A percentile compares a stretch with the other conserved stretches of the same genome.
Conservation (phyloP, 78 protist species). For the Dictyostelium purpureum region DNA sequence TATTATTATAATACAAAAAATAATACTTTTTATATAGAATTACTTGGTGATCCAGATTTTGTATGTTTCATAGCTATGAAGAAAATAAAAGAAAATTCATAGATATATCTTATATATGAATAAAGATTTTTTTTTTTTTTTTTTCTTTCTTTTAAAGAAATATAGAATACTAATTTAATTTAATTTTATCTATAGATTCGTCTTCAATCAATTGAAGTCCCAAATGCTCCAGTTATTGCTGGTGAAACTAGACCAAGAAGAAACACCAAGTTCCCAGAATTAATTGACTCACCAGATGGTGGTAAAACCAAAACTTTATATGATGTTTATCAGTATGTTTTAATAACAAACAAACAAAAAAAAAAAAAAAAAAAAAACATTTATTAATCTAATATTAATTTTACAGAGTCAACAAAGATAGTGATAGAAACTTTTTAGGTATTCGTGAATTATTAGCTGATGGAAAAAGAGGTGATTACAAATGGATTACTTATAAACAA, state of each 20-base stretch:
- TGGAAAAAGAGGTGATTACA: constrained; percentile 71
- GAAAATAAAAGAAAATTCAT: not conserved
- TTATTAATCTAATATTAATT: not conserved
- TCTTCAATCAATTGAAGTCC: constrained; percentile 18
- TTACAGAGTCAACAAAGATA: constrained; percentile 25
- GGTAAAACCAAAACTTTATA: constrained; percentile 40
- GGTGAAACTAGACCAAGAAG: constrained; percentile 71
- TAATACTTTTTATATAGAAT: not conserved
- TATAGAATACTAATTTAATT: not conserved
- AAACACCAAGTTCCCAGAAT: constrained; percentile 48
- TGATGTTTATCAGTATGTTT: constrained; percentile 58
- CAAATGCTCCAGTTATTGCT: not conserved
- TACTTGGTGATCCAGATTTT: not conserved
- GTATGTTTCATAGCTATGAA: not conserved
- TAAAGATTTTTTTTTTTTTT: not conserved
- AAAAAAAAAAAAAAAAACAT: not conserved
- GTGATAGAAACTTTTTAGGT: constrained; percentile 50
- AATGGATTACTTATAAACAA: constrained; percentile 56
- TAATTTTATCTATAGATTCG: not conserved
- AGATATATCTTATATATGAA: not conserved
- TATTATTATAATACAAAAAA: too few species aligned
- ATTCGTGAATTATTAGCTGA: constrained; percentile 48
- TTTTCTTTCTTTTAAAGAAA: not conserved
- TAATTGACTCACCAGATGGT: constrained; percentile 33
- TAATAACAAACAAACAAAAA: not conserved